Evolutionary conservation across 2,329 filamentous ascomycete genomes (phyloP), one percentile per base, ranked within the genome.

Genomic region (Apiospora kogelbergensis): DNA sequence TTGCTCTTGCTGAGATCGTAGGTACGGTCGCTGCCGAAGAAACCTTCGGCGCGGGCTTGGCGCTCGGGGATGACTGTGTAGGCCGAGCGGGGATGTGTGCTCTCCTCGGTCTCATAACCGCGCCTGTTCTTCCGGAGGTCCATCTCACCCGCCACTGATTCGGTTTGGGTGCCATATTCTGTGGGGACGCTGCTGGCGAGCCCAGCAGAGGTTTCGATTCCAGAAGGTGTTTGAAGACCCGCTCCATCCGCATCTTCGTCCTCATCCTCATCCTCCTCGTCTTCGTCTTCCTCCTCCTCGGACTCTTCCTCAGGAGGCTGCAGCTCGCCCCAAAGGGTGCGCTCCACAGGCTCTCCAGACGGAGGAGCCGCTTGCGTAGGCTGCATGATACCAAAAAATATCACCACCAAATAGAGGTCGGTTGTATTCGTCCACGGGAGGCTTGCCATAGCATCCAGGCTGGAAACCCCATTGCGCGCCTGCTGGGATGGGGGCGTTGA

Each of bases 401-500:
- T 99, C 96, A 73, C 96, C 95, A 67, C 95, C 96, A 77, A 95
- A 98, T 3, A 98, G 84, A 0, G 96, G 95, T 66, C 93, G 86
- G 79, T 97, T 97, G 79, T 93, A 93, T 74, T 98, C 96, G 77
- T 98, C 95, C 0, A 97, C 90, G 0, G 96, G 96, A 0, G 96
- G 95, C 79, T 98, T 98, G 66, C 96, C 96, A 85, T 95, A 99
- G 70, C 95, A 95, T 70, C 96, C 96, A 9, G 95, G 94, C 74
- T 95, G 93, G 80, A 97, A 99, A 2, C 96, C 96, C 96, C 96
- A 99, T 69, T 91, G 89, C 30, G 92, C 95, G 64, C 95, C 95
- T 1, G 93, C 86, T 2, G 96, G 96, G 13, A 95, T 93, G 5
- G 96, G 94, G 1, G 95, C 94, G 79, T 98, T 99, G 63, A 99